These are phyloP conservation scores for Rhododendron mucronatum DNA, from an alignment of 148 eudicot genomes.

Conservation along the genomic window DNA sequence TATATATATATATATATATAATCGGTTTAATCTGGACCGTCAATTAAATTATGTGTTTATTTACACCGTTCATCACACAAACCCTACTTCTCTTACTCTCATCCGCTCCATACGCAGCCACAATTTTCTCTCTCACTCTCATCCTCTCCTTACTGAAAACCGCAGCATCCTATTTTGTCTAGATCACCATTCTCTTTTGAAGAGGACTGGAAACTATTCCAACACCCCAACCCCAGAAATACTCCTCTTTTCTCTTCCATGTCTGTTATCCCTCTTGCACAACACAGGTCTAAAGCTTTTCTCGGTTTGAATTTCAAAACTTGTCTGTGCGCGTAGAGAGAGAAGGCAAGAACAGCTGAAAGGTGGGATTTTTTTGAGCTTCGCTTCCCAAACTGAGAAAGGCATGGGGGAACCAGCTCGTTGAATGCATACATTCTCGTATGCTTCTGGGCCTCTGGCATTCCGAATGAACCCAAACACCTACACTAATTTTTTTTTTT, in stretches of 20 bases:
- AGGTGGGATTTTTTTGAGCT: neutral
- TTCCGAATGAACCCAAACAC: neutral
- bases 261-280: neutral
- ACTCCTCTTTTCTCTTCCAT: neutral
- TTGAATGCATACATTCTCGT: conserved; percentile 8
- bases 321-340: neutral
- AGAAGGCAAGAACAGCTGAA: neutral
- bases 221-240: neutral
- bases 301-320: conserved; percentile 4
- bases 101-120: no score
- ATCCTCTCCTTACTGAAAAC: no score
- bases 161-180: no score
- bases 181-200: neutral
- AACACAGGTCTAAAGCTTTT: neutral
- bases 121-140: no score
- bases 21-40: no score
- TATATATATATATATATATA: no score
- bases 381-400: neutral
- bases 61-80: no score
- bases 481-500: no score
- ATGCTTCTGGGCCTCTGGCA: neutral
- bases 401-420: conserved; percentile 20
- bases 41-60: no score
- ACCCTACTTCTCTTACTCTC: no score
- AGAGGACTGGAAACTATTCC: neutral